A percentile compares a stretch with the other conserved stretches of the same genome.
phyloP scores from a whole-genome alignment of 257 asterid genomes.

The Solanum bukasovii region DNA sequence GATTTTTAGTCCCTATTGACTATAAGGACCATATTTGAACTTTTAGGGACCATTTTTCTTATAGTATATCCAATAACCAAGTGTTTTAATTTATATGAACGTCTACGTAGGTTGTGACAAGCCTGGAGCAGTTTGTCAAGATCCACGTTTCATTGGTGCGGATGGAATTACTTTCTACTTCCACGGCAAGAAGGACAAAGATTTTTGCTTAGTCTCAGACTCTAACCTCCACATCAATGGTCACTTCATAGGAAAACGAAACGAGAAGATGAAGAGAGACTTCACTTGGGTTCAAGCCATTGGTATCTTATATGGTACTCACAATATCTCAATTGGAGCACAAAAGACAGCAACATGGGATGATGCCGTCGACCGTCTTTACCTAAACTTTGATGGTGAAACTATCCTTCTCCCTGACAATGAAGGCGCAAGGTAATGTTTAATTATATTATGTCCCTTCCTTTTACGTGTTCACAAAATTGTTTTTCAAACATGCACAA shows the following conservation, averaged over 20 bases:
- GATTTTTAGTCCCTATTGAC: too few relatives aligned
- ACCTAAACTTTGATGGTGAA: conserved; percentile 28
- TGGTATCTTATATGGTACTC: conserved; percentile 29
- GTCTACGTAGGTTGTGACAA: conserved; percentile 31
- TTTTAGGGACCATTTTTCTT: too few relatives aligned
- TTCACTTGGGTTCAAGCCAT: conserved; percentile 68
- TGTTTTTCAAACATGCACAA: background rate
- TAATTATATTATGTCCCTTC: background rate
- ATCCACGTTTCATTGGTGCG: conserved; percentile 63
- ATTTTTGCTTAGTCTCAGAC: conserved; percentile 50
- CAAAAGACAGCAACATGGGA: conserved; percentile 41
- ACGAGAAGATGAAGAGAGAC: conserved; percentile 32
- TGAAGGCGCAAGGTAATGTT: conserved; percentile 12
- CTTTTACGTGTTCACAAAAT: background rate
- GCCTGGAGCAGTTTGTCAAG: conserved; percentile 70
- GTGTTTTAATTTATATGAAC: background rate
- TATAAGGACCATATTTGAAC: too few relatives aligned
- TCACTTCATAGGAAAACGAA: conserved; percentile 48
- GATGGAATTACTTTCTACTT: conserved; percentile 70
- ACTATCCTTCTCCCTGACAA: conserved; percentile 17
- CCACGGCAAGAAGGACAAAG: conserved; percentile 44
- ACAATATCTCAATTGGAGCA: conserved; percentile 32
- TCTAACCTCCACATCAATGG: conserved; percentile 50
- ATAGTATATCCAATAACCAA: too few relatives aligned
- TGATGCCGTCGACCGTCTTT: conserved; percentile 26